Base-by-base conservation (phyloP, 176 grass and related monocot genomes). In the Tillandsia fasciculata region DNA sequence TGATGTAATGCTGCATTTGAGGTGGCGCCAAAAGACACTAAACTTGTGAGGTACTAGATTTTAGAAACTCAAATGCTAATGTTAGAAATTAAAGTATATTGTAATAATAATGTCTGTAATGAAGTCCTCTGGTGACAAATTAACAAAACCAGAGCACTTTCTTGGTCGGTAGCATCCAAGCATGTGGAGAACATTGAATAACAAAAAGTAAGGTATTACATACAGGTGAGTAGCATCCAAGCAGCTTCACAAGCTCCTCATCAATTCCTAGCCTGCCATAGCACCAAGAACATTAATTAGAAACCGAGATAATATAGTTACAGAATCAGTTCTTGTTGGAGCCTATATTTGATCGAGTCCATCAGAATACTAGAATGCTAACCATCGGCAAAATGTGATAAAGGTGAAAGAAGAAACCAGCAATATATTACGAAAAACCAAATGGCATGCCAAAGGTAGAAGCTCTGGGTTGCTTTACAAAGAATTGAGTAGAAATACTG, bases 211-310 rank as follows among this genome's bases (percentile, higher is more conserved):
- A 48, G 3, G 48, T 12, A 15, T 54, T 65, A 80, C 86, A 50
- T 86, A 90, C 89, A 73, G 84, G 87, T 85, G 94, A 99, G 77
- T 87, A 54, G 51, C 10, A 74, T 50, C 89, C 94, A 51, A 99
- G 57, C 22, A 99, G 52, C 49, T 73, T 72, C 53, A 90, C 94
- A 42, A 99, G 89, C 29, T 99, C 89, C 56, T 90, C 89, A 59
- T 99, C 94, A 83, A 99, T 99, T 74, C 94, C 94, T 72, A 93
- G 69, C 72, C 84, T 99, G 86, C 47, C 50, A 58, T 72, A 65
- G 12, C 52, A 66, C 27, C 24, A 53, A 4, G 26, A 79, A 18
- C 42, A 73, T 70, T 52, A 53, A 52, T 87, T 65, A 85, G 52
- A 82, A 70, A 1, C 3, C 50, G 29, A 61, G 56, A 61, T 23